Evolutionary conservation across 164 flowering plant species (phyloP), one percentile per base, ranked within the genome.

Genomic region (Liquidambar formosana): DNA sequence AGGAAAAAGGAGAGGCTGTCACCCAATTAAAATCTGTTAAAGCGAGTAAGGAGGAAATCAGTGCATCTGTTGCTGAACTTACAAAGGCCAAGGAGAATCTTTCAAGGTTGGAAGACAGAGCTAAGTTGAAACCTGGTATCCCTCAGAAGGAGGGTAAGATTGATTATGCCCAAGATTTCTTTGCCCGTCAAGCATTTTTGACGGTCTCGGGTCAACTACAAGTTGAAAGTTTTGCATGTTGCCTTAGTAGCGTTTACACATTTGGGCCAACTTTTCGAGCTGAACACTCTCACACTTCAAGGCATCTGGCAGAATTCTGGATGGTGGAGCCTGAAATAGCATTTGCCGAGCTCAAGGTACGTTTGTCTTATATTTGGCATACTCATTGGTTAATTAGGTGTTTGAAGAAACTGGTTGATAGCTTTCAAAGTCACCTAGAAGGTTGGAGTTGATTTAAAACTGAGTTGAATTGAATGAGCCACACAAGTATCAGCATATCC

Each of bases 291-390:
- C 97, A 94, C 68, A 94, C 98, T n/a, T 84, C 98, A 49, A 90
- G 98, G 81, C 98, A 94, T 84, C 79, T 92, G 75, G 98, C 98
- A 23, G 98, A 92, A 67, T 94, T 92, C 70, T 94, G 98, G 98
- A 94, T 92, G 98, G 89, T 94, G 57, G 98, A 94, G 70, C 97
- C 98, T 63, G 98, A 94, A 84, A 81, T 92, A 43, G 97, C 98
- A 33, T 94, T 90, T 86, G 97, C 98, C 23, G 96, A 92, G 67
- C 84, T 94, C 67, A 64, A 89, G 97, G 98, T 92, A 77, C 63
- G 38, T 48, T 44, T 10, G n/a, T 18, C 2, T 48, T 66, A 19
- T 0, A 19, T 26, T 27, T 12, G 43, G 13, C 8, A 9, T 43
- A 11, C 16, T 44, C 18, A 21, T 5, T n/a, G 18, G 11, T 28